Percentiles rank a stretch among this genome's conserved stretches.
phyloP scores from a whole-genome alignment of 1,139 yeast species.

The Taphrina flavorubra region DNA sequence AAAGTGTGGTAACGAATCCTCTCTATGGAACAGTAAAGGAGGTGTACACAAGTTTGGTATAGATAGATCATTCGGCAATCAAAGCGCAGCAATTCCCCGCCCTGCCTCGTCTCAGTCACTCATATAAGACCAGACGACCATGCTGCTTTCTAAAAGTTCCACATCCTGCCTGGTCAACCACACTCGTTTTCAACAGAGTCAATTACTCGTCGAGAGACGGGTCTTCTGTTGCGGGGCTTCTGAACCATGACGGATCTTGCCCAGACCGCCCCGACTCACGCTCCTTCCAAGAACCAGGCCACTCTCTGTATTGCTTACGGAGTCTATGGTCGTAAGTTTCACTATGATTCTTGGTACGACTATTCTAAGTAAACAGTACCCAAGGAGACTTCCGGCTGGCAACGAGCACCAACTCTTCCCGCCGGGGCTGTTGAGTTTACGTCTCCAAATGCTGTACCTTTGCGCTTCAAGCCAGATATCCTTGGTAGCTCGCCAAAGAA shows the following conservation, averaged over 20 bases:
- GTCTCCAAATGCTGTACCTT: constrained; percentile 18
- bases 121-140: not conserved
- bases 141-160: not conserved
- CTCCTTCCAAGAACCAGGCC: constrained; percentile 1
- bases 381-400: constrained; percentile 27
- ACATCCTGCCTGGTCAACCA: not conserved
- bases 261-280: constrained; percentile 7
- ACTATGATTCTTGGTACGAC: not conserved
- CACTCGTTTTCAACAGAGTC: not conserved
- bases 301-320: constrained; percentile 36
- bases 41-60: constrained; percentile 1
- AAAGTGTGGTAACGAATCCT: constrained; percentile 2
- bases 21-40: not conserved
- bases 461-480: constrained; percentile 32
- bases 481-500: constrained; percentile 39
- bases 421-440: constrained; percentile 10
- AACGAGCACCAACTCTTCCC: constrained; percentile 14
- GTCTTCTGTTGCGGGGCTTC: constrained; percentile 1
- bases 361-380: constrained; percentile 15
- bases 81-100: constrained; percentile 9
- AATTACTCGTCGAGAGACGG: not conserved
- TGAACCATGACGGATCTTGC: constrained; percentile 22
- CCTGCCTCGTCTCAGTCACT: not conserved
- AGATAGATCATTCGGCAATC: not conserved
- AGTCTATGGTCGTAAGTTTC: constrained; percentile 25